Evolutionary conservation across 345 rosid genomes (phyloP).

Genomic region (Acer saccharum): DNA sequence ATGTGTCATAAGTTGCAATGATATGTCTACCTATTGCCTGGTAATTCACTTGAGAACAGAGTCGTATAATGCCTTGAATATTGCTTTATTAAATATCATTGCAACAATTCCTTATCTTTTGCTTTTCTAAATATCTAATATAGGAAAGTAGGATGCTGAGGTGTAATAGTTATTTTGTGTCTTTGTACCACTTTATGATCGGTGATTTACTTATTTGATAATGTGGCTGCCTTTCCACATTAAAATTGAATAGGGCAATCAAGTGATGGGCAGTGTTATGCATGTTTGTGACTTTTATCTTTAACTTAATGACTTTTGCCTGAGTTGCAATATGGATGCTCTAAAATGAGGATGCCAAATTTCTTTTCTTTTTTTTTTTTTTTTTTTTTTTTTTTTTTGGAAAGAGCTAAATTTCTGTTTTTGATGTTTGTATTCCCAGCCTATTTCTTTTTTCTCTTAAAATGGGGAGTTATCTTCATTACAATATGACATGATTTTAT

Average conservation of each 20-base stretch:
- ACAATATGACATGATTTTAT: neutral
- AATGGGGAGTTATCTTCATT: neutral
- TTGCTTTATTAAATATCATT: conserved; percentile 14
- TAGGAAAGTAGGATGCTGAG: neutral
- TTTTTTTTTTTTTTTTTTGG: neutral
- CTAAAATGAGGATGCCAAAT: neutral
- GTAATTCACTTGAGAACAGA: neutral
- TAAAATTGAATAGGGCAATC: neutral
- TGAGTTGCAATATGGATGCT: neutral
- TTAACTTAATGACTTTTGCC: neutral
- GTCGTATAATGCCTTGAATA: neutral
- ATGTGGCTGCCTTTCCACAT: conserved; percentile 4
- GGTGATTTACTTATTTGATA: neutral
- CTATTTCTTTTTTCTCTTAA: neutral
- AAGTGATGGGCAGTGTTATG: neutral
- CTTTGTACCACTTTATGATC: neutral
- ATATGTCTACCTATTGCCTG: neutral
- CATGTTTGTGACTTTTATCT: neutral
- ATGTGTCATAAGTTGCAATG: neutral
- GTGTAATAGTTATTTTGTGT: conserved; percentile 6
- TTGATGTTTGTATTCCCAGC: conserved; percentile 8
- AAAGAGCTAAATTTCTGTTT: conserved; percentile 1
- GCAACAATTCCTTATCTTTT: neutral
- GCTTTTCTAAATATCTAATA: neutral
- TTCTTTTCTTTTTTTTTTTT: too few species aligned